A percentile compares a stretch with the other conserved stretches of the same genome.
phyloP scores from a whole-genome alignment of 495 filamentous ascomycete species.

The Penicillium taxi region DNA sequence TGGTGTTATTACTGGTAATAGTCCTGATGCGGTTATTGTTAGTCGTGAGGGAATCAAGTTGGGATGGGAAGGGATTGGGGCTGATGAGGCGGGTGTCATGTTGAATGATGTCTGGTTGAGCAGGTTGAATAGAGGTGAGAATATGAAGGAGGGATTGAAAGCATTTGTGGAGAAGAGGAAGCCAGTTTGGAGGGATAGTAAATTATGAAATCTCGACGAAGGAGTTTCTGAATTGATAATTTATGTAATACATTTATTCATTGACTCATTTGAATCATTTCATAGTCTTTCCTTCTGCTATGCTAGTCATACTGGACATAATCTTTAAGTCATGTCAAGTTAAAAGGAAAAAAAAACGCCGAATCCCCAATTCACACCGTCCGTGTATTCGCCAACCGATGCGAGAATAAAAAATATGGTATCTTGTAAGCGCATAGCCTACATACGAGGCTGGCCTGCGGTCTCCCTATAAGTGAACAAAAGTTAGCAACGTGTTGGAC shows the following conservation, averaged over 20 bases:
- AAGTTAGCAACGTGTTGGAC: too few species aligned
- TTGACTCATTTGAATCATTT: too few species aligned
- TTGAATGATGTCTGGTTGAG: slow-evolving; percentile 51
- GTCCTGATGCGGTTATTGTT: slow-evolving; percentile 68
- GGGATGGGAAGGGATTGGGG: slow-evolving; percentile 62
- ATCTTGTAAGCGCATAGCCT: slow-evolving; percentile 3
- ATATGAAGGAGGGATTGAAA: slow-evolving; percentile 69
- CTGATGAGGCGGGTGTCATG: slow-evolving; percentile 54
- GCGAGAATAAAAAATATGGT: slow-evolving; percentile 15
- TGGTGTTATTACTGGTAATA: slow-evolving; percentile 42
- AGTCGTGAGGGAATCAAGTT: slow-evolving; percentile 60
- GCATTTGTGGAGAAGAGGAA: slow-evolving; percentile 79
- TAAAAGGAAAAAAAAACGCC: slow-evolving; percentile 8
- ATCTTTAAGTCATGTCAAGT: slow-evolving; percentile 16
- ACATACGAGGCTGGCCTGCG: slow-evolving; percentile 26
- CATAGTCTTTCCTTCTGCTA: not conserved
- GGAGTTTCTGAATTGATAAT: too few species aligned
- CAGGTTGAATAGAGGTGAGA: slow-evolving; percentile 60
- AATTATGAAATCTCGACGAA: too few species aligned
- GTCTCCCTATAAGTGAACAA: slow-evolving; percentile 12
- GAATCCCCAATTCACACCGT: slow-evolving; percentile 8
- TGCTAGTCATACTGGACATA: slow-evolving; percentile 10
- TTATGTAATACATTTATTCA: too few species aligned
- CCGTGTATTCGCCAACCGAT: slow-evolving; percentile 31
- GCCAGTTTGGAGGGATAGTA: slow-evolving; percentile 68